A percentile compares a stretch with the other conserved stretches of the same genome.
These are phyloP conservation scores for Naganishia vishniacii DNA, from an alignment of 768 basidiomycete genomes.

Conservation along the genomic window DNA sequence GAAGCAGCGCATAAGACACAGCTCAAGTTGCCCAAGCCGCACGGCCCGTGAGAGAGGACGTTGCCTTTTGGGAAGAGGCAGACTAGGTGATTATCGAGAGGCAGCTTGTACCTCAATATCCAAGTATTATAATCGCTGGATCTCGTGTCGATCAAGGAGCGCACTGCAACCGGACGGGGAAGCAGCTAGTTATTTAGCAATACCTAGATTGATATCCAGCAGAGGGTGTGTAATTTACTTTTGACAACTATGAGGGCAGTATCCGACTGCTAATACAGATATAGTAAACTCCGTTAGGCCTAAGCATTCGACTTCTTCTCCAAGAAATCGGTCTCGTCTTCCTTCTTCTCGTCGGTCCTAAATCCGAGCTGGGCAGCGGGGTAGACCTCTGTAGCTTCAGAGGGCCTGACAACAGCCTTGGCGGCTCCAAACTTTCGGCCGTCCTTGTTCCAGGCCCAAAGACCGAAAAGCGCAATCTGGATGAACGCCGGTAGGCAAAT, in stretches of 20 bases:
- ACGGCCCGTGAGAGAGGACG: too few species aligned
- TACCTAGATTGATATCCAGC: too few species aligned
- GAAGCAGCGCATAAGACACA: background rate
- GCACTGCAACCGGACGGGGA: too few species aligned
- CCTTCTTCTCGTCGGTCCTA: conserved; percentile 5
- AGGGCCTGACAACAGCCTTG: conserved; percentile 26
- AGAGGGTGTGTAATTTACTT: background rate
- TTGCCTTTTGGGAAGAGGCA: too few species aligned
- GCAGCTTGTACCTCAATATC: too few species aligned
- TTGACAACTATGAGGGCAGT: conserved; percentile 11
- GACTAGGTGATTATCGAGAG: too few species aligned
- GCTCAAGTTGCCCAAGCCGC: background rate
- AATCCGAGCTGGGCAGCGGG: conserved; percentile 22
- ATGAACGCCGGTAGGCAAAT: conserved; percentile 28
- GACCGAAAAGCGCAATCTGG: conserved; percentile 39
- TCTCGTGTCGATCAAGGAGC: too few species aligned
- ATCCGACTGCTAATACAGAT: conserved; percentile 13
- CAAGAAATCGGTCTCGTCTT: background rate
- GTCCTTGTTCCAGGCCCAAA: conserved; percentile 43
- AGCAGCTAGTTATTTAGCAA: too few species aligned
- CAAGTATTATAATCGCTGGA: too few species aligned
- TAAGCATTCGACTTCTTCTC: conserved; percentile 14
- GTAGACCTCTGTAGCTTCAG: conserved; percentile 32
- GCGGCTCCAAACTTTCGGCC: conserved; percentile 31
- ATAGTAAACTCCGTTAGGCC: background rate